Base-by-base conservation (phyloP, 768 basidiomycete species). In the Psilocybe cubensis region DNA sequence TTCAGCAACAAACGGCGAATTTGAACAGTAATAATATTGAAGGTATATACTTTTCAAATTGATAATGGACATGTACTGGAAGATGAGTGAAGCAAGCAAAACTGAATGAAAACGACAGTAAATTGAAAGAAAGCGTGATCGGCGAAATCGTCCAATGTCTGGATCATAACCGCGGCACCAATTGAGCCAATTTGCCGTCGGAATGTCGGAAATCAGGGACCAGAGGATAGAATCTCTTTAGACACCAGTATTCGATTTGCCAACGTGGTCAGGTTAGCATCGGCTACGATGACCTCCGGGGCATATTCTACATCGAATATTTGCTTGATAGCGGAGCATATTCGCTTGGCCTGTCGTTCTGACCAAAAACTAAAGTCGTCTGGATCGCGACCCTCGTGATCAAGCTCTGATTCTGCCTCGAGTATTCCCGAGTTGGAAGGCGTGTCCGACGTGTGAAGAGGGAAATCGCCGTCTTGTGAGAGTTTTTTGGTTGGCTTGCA, bases 281-380 rank as follows among this genome's bases (percentile, higher is more conserved):
- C 94, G 2, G 94, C 96, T 45, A 98, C 79, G 47, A 99, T 81
- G 33, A 99, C 94, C 66, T 96, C 93, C 21, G 87, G 84, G 8
- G 87, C 88, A 69, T 94, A 89, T 67, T 98, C 96, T 38, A 98
- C 89, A 23, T 81, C 85, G 72, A 97, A 98, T 27, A 89, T 83
- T 69, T 92, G 84, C 63, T 91, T 77, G 56, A 96, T 86, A 24
- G 86, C 88, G 18, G 77, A 74, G 50, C 89, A 89, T 63, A 99
- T 98, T 52, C 93, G 84, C 73, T 88, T 89, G 54, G 96, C 97
- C 71, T 99, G 96, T 41, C 79, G 77, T 64, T 91, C 88, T 1
- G 89, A 89, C 93, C 95, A 96, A 76, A 99, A 94, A 44, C 85
- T 83, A 72, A 99, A 98, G 74, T 98, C 96, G 67, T 98, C 96